Evolutionary conservation across 2,329 filamentous ascomycete species (phyloP).

Genomic region (Apiospora pterosperma): DNA sequence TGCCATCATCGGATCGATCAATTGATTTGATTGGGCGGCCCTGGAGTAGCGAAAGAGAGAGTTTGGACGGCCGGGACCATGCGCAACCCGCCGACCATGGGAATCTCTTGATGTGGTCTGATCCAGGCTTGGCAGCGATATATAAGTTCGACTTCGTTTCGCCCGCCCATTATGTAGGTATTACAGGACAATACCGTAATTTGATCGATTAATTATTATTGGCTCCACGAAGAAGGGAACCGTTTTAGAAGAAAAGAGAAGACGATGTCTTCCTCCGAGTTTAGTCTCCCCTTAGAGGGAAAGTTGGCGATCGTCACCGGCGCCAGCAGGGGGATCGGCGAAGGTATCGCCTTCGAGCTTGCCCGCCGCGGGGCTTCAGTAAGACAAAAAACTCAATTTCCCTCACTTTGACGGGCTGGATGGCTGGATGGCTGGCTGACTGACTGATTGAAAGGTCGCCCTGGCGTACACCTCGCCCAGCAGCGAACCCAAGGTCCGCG

Average conservation of each 20-base stretch:
- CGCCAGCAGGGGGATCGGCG: conserved; percentile 43
- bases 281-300: conserved; percentile 10
- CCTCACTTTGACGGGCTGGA: conserved; percentile 7
- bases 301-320: conserved; percentile 41
- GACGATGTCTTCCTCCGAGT: background rate
- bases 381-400: conserved; percentile 38
- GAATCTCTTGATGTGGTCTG: background rate
- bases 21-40: background rate
- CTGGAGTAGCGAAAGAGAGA: background rate
- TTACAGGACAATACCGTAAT: too few relatives aligned
- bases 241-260: background rate
- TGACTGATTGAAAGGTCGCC: conserved; percentile 28
- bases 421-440: background rate
- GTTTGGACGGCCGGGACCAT: background rate
- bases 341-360: conserved; percentile 43
- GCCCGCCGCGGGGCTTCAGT: conserved; percentile 42
- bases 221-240: too few relatives aligned
- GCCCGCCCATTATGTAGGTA: background rate
- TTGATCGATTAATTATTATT: too few relatives aligned
- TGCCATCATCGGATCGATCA: too few relatives aligned
- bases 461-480: conserved; percentile 62
- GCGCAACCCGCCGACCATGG: background rate
- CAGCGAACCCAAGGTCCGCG: conserved; percentile 56
- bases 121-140: background rate
- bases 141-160: background rate